Percentiles rank a stretch among this genome's conserved stretches.
These are phyloP conservation scores for Exophiala xenobiotica DNA, from an alignment of 2,329 filamentous ascomycete species.

Conservation along the genomic window DNA sequence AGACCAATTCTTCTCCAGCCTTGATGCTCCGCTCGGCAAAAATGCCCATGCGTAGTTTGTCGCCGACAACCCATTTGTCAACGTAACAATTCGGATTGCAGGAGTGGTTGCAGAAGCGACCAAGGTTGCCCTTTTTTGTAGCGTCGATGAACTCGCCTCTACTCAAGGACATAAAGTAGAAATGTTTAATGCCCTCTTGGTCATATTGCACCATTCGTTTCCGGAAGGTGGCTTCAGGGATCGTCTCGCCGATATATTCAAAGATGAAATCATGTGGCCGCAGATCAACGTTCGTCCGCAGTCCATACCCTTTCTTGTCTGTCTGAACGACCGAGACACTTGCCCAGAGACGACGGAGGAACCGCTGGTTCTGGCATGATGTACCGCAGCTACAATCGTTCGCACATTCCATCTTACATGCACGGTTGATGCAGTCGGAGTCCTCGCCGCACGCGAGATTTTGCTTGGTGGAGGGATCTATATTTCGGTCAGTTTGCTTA, in stretches of 20 bases:
- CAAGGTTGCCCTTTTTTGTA: slow-evolving; percentile 92
- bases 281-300: slow-evolving; percentile 76
- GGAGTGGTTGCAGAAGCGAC: slow-evolving; percentile 97
- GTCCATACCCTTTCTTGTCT: slow-evolving; percentile 93
- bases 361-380: slow-evolving; percentile 90
- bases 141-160: slow-evolving; percentile 97
- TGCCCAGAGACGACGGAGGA: slow-evolving; percentile 86
- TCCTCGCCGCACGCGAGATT: slow-evolving; percentile 93
- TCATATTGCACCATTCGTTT: slow-evolving; percentile 91
- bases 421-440: slow-evolving; percentile 97
- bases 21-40: slow-evolving; percentile 84
- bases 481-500: slow-evolving; percentile 33
- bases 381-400: slow-evolving; percentile 83
- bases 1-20: slow-evolving; percentile 90
- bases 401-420: slow-evolving; percentile 95
- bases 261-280: slow-evolving; percentile 88
- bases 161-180: slow-evolving; percentile 99
- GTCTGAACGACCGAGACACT: slow-evolving; percentile 94
- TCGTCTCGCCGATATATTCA: slow-evolving; percentile 98
- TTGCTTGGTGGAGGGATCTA: slow-evolving; percentile 50
- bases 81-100: slow-evolving; percentile 99
- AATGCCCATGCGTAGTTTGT: slow-evolving; percentile 98
- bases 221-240: slow-evolving; percentile 86
- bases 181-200: slow-evolving; percentile 95
- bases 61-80: slow-evolving; percentile 98